Evolutionary conservation across 2,329 filamentous ascomycete genomes (phyloP).

Genomic region (Colletotrichum horii): DNA sequence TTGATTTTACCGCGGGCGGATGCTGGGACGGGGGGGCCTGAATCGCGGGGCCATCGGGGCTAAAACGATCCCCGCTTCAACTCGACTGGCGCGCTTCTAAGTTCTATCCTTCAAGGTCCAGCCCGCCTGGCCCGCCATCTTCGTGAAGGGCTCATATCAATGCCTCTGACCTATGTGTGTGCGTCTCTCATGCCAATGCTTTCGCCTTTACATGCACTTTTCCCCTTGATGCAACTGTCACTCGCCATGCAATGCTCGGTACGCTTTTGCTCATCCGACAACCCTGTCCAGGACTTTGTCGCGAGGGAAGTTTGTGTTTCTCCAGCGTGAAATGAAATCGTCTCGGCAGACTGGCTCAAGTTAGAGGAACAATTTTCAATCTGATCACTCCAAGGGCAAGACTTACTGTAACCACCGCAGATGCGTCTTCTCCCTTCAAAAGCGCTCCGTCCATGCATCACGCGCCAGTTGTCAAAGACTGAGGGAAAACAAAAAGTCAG

Average conservation of each 20-base stretch:
- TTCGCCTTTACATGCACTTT: not conserved
- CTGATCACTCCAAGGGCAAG: not conserved
- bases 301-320: slow-evolving; percentile 69
- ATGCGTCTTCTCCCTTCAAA: slow-evolving; percentile 88
- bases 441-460: slow-evolving; percentile 82
- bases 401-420: slow-evolving; percentile 89
- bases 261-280: slow-evolving; percentile 2
- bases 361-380: not conserved
- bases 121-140: not conserved
- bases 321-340: slow-evolving; percentile 79
- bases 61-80: slow-evolving; percentile 11
- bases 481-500: slow-evolving; percentile 18
- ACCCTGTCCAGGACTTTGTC: slow-evolving; percentile 43
- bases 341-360: slow-evolving; percentile 71
- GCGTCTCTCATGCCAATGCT: not conserved
- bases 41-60: slow-evolving; percentile 15
- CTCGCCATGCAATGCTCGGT: not conserved
- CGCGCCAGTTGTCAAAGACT: slow-evolving; percentile 97
- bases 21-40: slow-evolving; percentile 1
- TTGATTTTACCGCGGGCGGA: not conserved
- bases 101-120: not conserved
- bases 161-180: not conserved
- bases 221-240: not conserved
- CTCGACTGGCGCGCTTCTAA: slow-evolving; percentile 21
- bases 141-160: not conserved